Evolutionary conservation across 2,329 filamentous ascomycete genomes (phyloP), one percentile per base, ranked within the genome.

Genomic region (Leptographium lundbergii): DNA sequence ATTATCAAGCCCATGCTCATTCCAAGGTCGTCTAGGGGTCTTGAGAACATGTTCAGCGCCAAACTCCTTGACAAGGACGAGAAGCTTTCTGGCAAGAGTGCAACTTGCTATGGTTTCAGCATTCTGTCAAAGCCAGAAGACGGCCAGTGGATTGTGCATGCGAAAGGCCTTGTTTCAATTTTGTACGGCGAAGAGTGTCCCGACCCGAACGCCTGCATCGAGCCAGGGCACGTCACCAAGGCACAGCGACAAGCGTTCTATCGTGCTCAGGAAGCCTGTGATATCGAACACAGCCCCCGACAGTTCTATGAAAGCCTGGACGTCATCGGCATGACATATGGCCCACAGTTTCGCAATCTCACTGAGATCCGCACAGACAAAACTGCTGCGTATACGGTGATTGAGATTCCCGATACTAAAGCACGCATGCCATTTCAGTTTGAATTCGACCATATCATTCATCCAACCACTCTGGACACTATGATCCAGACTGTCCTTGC

Each of bases 401-500:
- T 81, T 5, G 65, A 67, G 9, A 69, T 80, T 5, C 76, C 78
- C 0, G 73, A 81, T 62, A 82, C 79, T 2, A 75, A 69, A 62
- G 69, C 74, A 3, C 73, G 70, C 52, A 83, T 83, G 80, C 80
- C 80, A 0, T 71, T 70, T 47, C 68, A 73, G 17, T 81, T 77
- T 57, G 80, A 82, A 64, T 81, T 75, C 61, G 70, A 74, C 4
- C 78, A 82, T 62, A 59, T 81, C 5, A 74, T 84, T n/a, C 81
- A 84, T 62, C 81, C 81, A 0, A 74, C 77, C 4, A 81, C 80
- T 0, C 69, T 84, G 14, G 81, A 84, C 63, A 69, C 77, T 3
- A 75, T 82, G 67, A 75, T 84, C 27, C 81, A 84, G 58, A 73
- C 74, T 0, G 70, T 78, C 0, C 75, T 82, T 56, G 71, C 73